These are phyloP conservation scores for Gardenia jasminoides DNA, from an alignment of 257 asterid species.

Conservation along the genomic window DNA sequence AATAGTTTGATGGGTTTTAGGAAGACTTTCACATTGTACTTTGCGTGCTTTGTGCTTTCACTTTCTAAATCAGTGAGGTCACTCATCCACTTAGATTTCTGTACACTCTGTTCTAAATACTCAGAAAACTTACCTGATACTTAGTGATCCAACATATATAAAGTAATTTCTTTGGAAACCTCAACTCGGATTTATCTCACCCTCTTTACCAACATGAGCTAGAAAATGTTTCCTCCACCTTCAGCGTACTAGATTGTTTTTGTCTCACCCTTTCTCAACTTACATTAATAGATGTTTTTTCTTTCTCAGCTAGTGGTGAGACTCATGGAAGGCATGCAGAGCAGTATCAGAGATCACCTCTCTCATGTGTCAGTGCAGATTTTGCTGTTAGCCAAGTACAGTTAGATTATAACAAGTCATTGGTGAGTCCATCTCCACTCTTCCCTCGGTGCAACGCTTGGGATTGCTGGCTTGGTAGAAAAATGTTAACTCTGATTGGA, in stretches of 20 bases:
- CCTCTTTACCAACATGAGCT: not conserved
- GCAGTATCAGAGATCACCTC: constrained; percentile 25
- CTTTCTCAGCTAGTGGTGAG: constrained; percentile 27
- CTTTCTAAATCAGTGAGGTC: not conserved
- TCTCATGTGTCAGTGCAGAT: constrained; percentile 35
- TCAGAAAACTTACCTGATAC: not conserved
- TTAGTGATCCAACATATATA: not conserved
- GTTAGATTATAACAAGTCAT: constrained; percentile 37
- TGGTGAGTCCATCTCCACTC: constrained; percentile 36
- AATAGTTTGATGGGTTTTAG: not conserved
- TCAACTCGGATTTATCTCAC: not conserved
- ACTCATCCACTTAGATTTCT: constrained; percentile 5
- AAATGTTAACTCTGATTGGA: not conserved
- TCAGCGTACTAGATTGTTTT: not conserved
- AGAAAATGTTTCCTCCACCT: not conserved
- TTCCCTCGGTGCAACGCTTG: not conserved
- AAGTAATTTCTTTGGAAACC: not conserved
- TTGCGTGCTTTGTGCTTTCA: not conserved
- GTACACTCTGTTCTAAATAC: not conserved
- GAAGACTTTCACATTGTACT: too few relatives aligned
- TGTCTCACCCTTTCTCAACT: not conserved
- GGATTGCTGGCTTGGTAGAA: not conserved
- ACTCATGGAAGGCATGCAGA: constrained; percentile 31
- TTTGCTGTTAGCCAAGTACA: constrained; percentile 40
- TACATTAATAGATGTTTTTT: constrained; percentile 6